Conservation (phyloP, 257 asterid genomes). For the Scutellaria baicalensis region DNA sequence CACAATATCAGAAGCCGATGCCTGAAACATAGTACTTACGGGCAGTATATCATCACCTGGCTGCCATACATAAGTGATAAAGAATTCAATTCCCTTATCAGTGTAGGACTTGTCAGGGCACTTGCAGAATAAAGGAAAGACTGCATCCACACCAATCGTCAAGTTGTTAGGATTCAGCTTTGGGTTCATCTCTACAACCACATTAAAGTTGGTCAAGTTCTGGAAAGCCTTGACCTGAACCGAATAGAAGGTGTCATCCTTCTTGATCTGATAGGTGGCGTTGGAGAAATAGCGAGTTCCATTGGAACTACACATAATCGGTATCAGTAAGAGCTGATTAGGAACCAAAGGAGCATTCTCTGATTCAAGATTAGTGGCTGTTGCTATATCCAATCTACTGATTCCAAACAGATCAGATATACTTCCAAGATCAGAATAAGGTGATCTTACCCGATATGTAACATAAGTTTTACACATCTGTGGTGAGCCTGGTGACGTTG, state of each 20-base stretch:
- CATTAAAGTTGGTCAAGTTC: slow-evolving; percentile 44
- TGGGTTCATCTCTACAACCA: slow-evolving; percentile 52
- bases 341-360: slow-evolving; percentile 36
- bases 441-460: slow-evolving; percentile 52
- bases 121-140: slow-evolving; percentile 61
- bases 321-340: slow-evolving; percentile 52
- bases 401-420: slow-evolving; percentile 54
- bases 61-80: slow-evolving; percentile 76
- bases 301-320: slow-evolving; percentile 50
- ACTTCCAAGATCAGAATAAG: slow-evolving; percentile 37
- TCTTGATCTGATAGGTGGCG: slow-evolving; percentile 39
- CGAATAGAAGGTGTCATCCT: slow-evolving; percentile 50
- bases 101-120: slow-evolving; percentile 37
- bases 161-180: slow-evolving; percentile 37
- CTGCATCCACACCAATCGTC: slow-evolving; percentile 40
- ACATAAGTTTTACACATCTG: slow-evolving; percentile 43
- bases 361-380: slow-evolving; percentile 36
- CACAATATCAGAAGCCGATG: slow-evolving; percentile 33
- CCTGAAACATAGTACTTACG: slow-evolving; percentile 53
- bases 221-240: slow-evolving; percentile 42
- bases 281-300: slow-evolving; percentile 56
- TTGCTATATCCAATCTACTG: slow-evolving; percentile 41
- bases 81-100: slow-evolving; percentile 26
- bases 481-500: slow-evolving; percentile 37
- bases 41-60: slow-evolving; percentile 40